Evolutionary conservation across 2,329 filamentous ascomycete genomes (phyloP).

Genomic region (Colletotrichum horii): DNA sequence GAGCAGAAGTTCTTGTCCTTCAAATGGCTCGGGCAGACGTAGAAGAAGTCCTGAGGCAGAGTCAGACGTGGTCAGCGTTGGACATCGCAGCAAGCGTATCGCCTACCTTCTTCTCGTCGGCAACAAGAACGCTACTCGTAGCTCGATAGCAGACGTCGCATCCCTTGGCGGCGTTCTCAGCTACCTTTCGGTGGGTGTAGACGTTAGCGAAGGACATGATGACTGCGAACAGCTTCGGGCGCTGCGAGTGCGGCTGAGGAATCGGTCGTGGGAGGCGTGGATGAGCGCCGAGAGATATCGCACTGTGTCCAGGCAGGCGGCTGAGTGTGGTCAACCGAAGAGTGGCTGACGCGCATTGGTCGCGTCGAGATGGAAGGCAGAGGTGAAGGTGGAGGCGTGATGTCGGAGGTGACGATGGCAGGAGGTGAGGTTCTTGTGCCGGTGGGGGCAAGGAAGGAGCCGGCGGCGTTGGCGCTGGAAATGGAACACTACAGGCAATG

Average conservation of each 20-base stretch:
- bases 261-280: background rate
- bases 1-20: constrained; percentile 83
- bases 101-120: constrained; percentile 82
- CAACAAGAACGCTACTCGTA: constrained; percentile 85
- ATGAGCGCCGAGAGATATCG: background rate
- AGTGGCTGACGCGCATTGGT: background rate
- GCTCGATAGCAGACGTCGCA: constrained; percentile 95
- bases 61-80: background rate
- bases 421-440: background rate
- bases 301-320: background rate
- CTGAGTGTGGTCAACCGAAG: background rate
- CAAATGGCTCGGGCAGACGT: constrained; percentile 82
- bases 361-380: background rate
- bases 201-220: constrained; percentile 73
- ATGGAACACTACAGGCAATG: too few species aligned
- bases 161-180: constrained; percentile 79
- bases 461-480: background rate
- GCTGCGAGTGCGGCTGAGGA: background rate
- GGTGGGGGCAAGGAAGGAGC: background rate
- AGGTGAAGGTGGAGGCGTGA: background rate
- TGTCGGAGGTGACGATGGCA: background rate
- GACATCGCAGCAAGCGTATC: background rate
- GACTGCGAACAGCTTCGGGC: background rate
- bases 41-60: constrained; percentile 79
- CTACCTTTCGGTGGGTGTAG: constrained; percentile 86